Base-by-base conservation (phyloP, 306 rosid species). In the Quercus gilva region DNA sequence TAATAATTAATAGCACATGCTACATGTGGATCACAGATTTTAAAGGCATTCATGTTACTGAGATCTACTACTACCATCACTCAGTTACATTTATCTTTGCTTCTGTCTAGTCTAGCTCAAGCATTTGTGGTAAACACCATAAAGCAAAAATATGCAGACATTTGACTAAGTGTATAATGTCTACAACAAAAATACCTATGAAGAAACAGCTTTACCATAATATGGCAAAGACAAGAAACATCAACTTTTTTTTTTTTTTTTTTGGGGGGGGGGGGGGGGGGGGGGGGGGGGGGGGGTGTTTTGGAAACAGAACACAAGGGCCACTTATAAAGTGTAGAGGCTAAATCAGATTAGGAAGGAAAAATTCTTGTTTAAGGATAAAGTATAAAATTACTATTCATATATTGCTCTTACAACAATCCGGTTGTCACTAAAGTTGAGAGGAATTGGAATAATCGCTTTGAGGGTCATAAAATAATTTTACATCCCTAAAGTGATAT, bases 401-500 rank as follows among this genome's bases (percentile, higher is more conserved):
- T 71, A 12, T 33, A 52, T 23, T 71, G 75, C 74, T 71, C 37
- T 76, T 67, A 56, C 60, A 45, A 71, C 65, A 13, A 64, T 55
- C 20, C 35, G 55, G 72, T 73, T 63, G 59, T 68, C 63, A 53
- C 43, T 64, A 5, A 29, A 64, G 17, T 59, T n/a, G 23, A 79
- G 12, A 17, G 58, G 74, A 43, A 43, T 15, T 43, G 14, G 81
- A 14, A 69, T 49, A 82, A 28, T 69, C 13, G 45, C 68, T 76
- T 45, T 4, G 56, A 45, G 72, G 81, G 56, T 45, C 73, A 57
- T 35, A 79, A 78, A 74, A 56, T 57, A 59, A 74, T 77, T 45
- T 68, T 35, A 63, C 29, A 25, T 25, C n/a, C 60, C 37, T 60
- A 73, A 71, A 75, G 63, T 59, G 57, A 52, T 60, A 63, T 76